Conservation (phyloP, 108 stramenopile species). For the Cyclostephanos tholiformis region DNA sequence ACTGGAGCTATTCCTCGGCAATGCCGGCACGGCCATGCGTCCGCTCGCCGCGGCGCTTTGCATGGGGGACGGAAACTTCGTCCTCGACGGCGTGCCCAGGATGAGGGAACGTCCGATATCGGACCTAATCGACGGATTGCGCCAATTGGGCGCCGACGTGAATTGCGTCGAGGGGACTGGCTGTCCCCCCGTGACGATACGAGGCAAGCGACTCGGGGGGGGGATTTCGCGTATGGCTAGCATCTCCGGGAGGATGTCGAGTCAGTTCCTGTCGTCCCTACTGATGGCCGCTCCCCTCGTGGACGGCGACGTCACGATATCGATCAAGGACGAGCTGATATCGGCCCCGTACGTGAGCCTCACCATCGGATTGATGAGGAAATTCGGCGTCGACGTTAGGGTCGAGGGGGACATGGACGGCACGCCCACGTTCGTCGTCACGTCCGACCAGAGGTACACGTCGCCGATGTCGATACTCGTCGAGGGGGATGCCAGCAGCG, state of each 20-base stretch:
- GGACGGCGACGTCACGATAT: conserved; percentile 79
- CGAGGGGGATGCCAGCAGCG: conserved; percentile 97
- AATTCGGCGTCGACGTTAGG: conserved; percentile 85
- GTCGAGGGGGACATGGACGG: conserved; percentile 78
- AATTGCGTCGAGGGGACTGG: conserved; percentile 86
- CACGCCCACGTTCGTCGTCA: conserved; percentile 73
- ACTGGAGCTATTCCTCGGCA: conserved; percentile 89
- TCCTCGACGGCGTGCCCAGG: conserved; percentile 93
- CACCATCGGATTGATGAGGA: conserved; percentile 96
- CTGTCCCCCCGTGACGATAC: conserved; percentile 93
- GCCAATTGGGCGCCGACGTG: conserved; percentile 94
- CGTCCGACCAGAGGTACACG: conserved; percentile 67
- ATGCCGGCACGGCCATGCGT: conserved; percentile 96
- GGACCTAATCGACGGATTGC: conserved; percentile 91
- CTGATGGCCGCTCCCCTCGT: conserved; percentile 94
- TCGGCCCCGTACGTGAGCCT: conserved; percentile 95
- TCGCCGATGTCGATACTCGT: conserved; percentile 80
- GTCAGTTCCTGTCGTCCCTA: conserved; percentile 92
- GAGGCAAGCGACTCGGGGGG: conserved; percentile 66
- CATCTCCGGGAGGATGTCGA: conserved; percentile 97
- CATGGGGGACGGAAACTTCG: conserved; percentile 89
- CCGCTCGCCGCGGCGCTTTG: conserved; percentile 93
- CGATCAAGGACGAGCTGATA: conserved; percentile 94
- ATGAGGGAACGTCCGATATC: conserved; percentile 97
- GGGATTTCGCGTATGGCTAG: conserved; percentile 51